These are phyloP conservation scores for Astragalus glycyphyllos DNA, from an alignment of 306 rosid species.

Conservation along the genomic window DNA sequence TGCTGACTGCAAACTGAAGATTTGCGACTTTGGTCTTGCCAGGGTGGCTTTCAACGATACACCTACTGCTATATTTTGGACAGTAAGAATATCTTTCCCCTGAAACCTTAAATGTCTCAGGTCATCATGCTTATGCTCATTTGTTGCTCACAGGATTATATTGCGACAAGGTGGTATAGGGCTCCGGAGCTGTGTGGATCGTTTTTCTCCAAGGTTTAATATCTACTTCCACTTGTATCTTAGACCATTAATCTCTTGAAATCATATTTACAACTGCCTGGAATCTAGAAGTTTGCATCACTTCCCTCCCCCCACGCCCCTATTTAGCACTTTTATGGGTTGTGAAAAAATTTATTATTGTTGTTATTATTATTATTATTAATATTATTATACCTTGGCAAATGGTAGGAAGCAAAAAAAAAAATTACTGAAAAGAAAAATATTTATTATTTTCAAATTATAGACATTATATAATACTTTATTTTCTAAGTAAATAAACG, in stretches of 20 bases:
- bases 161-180: slow-evolving; percentile 99
- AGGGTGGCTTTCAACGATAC: slow-evolving; percentile 99
- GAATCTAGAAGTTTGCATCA: not conserved
- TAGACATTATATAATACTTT: not conserved
- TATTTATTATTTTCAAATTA: not conserved
- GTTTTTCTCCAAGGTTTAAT: slow-evolving; percentile 91
- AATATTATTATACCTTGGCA: not conserved
- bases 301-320: not conserved
- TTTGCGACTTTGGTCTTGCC: slow-evolving; percentile 99
- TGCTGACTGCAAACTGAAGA: slow-evolving; percentile 99
- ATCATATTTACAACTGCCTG: not conserved
- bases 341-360: too few species aligned
- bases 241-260: slow-evolving; percentile 38
- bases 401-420: slow-evolving; percentile 5
- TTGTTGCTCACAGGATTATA: slow-evolving; percentile 78
- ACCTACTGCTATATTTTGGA: slow-evolving; percentile 99
- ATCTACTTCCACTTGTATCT: slow-evolving; percentile 35
- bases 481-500: not conserved
- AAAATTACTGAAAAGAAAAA: not conserved
- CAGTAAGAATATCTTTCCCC: slow-evolving; percentile 61
- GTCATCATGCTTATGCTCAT: slow-evolving; percentile 34
- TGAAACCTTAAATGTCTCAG: slow-evolving; percentile 36
- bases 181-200: slow-evolving; percentile 99
- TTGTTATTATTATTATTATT: not conserved
- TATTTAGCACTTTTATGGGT: not conserved